Base-by-base conservation (phyloP, 139 green algal species). In the Chlamydomonas schloesseri region DNA sequence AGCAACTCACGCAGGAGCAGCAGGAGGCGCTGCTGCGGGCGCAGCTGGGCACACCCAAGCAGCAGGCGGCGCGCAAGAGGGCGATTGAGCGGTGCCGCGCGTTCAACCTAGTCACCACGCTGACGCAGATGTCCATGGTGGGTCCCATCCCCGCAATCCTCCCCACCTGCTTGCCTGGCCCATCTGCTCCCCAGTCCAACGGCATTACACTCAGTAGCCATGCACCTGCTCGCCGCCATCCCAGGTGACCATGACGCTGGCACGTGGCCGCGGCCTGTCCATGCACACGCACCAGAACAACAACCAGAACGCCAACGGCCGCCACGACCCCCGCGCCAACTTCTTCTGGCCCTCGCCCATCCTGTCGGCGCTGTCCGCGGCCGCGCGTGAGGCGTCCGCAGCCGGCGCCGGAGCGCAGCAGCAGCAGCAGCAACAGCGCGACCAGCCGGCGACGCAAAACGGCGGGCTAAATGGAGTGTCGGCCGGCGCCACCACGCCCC, bases 101-200 rank as follows among this genome's bases (percentile, higher is more conserved):
- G 14, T 84, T 84, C 77, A 84, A 84, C 62, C 36, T 84, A 28
- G 62, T 64, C 15, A 84, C 77, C 4, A 64, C 77, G 1, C 36
- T 84, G 62, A 84, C 77, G 3, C 37, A 42, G 10, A 84, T 84
- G 77, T n/a, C 77, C 4, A 42, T 84, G 77, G 77, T 84, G 33
- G 33, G 71, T 9, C 2, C 31, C 37, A 17, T 3, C 58, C 18
- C 58, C 15, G 4, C 20, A 4, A 13, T n/a, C 21, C 58, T 9
- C 21, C 5, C 20, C 58, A 31, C 58, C 58, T 29, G 58, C 5
- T 13, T 11, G 23, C 21, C 58, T 28, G 23, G 58, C 58, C 20
- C 58, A 14, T 31, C 58, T n/a, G 58, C 28, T 67, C 58, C 24
- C 11, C 20, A 14, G 23, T 11, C 58, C 21, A n/a, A 67, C 58